Base-by-base conservation (phyloP, 1,139 yeast species). In the Scheffersomyces quercinus region DNA sequence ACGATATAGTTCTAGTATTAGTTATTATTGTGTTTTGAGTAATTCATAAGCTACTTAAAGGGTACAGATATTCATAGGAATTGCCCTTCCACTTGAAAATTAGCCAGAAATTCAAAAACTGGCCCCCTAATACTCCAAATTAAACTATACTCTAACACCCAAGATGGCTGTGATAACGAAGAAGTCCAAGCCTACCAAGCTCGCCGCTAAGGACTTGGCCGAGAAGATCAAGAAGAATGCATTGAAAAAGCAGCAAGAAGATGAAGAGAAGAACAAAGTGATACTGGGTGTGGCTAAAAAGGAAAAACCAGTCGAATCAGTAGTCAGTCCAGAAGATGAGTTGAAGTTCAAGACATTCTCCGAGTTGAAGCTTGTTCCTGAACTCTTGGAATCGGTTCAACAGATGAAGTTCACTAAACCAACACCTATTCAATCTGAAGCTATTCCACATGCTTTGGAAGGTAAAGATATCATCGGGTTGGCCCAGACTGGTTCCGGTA, bases 371-470 rank as follows among this genome's bases (percentile, higher is more conserved):
- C 71, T 95, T 35, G 83, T 90, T 35, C 95, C 91, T 1, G 97
- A 88, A 54, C 75, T 90, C 38, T 65, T 90, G 16, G 95, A 89
- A 54, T 85, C 97, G 0, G 83, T 95, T 52, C 81, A 83, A 45
- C 75, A 71, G 37, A 66, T 86, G 72, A 83, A 85, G 49, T 86
- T 69, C 58, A 66, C 80, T 20, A 78, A 74, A 49, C 93, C 93
- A 37, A 90, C 98, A 0, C 97, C 98, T 10, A 93, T 93, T 59
- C 99, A 93, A 65, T 79, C 86, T 5, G 91, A 88, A 63, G 81
- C 97, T 7, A 87, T 95, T 47, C 99, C 99, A 0, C 88, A 87
- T 54, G 97, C 97, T 4, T 70, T 93, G 20, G 82, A 85, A 53
- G 97, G 97, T 1, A 81, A 83, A 54, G 95, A 86, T 67, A 81